A percentile compares a stretch with the other conserved stretches of the same genome.
These are phyloP conservation scores for Mycena haematopus DNA, from an alignment of 768 basidiomycete genomes.

Conservation along the genomic window DNA sequence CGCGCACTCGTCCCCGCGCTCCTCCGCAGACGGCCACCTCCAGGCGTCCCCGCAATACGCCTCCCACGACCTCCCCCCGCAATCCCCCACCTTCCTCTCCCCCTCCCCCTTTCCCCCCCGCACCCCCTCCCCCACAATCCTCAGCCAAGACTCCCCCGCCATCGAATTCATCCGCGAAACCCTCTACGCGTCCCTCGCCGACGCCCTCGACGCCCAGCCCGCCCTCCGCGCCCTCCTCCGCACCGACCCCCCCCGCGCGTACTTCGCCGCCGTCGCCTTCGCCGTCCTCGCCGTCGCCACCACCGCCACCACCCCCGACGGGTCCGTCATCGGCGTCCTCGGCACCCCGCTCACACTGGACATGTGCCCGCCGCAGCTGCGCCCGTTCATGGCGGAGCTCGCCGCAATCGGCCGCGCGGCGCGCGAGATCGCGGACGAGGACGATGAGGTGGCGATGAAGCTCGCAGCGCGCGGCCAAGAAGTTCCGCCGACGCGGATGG, in stretches of 20 bases:
- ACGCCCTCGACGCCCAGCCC: constrained; percentile 63
- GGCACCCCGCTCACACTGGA: constrained; percentile 60
- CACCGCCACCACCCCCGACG: constrained; percentile 53
- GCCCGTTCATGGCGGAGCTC: constrained; percentile 76
- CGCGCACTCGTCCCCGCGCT: constrained; percentile 26
- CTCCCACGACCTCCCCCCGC: constrained; percentile 33
- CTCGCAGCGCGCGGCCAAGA: constrained; percentile 42
- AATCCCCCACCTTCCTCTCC: constrained; percentile 37
- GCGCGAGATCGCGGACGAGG: constrained; percentile 56
- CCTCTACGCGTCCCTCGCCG: constrained; percentile 80
- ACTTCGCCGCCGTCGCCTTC: constrained; percentile 76
- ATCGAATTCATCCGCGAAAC: constrained; percentile 87
- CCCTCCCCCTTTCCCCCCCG: constrained; percentile 33
- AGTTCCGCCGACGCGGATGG: constrained; percentile 54
- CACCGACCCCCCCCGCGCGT: constrained; percentile 73
- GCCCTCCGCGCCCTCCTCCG: constrained; percentile 62
- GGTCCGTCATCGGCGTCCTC: constrained; percentile 61
- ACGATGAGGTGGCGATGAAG: constrained; percentile 59
- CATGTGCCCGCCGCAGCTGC: constrained; percentile 67
- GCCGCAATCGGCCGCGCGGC: constrained; percentile 58
- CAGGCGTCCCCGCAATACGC: constrained; percentile 29
- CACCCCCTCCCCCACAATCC: constrained; percentile 45
- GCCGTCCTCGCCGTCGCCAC: constrained; percentile 76
- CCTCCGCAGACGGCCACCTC: constrained; percentile 19
- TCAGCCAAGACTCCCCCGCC: constrained; percentile 59